A percentile compares a stretch with the other conserved stretches of the same genome.
Conservation (phyloP, 139 green algal species). For the Chlamydomonas urium region DNA sequence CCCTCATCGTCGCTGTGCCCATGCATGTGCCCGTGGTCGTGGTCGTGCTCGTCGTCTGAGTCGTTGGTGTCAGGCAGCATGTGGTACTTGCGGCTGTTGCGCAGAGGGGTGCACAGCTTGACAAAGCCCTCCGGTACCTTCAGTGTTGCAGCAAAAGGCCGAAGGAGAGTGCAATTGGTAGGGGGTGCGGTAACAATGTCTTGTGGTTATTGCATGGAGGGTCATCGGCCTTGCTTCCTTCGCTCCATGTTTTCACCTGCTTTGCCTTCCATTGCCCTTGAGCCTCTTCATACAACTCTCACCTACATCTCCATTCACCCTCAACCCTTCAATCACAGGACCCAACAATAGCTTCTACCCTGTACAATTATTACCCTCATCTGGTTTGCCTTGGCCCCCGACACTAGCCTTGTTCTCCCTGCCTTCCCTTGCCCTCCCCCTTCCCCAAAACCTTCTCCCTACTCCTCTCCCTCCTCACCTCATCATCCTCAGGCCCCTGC, state of each 20-base stretch:
- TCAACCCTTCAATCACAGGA: too few species aligned
- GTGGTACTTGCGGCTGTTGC: constrained; percentile 7
- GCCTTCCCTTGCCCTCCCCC: too few species aligned
- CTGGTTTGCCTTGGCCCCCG: too few species aligned
- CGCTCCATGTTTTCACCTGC: too few species aligned
- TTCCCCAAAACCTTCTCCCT: not conserved
- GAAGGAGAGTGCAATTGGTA: not conserved
- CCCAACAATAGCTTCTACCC: too few species aligned
- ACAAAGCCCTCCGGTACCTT: constrained; percentile 17
- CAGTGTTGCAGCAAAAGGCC: not conserved
- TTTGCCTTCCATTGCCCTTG: too few species aligned
- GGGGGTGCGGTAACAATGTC: not conserved
- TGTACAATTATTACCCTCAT: too few species aligned
- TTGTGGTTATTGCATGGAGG: too few species aligned
- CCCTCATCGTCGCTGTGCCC: not conserved
- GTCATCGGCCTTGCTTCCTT: too few species aligned
- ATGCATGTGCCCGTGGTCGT: not conserved
- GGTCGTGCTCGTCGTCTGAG: not conserved
- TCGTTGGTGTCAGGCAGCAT: not conserved
- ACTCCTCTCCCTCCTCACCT: not conserved
- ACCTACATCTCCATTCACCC: too few species aligned
- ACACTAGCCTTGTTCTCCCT: too few species aligned
- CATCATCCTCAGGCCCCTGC: not conserved
- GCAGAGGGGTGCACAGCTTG: constrained; percentile 11
- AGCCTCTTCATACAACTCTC: too few species aligned